Base-by-base conservation (phyloP, 805 yeast species). In the Kuraishia cidri region DNA sequence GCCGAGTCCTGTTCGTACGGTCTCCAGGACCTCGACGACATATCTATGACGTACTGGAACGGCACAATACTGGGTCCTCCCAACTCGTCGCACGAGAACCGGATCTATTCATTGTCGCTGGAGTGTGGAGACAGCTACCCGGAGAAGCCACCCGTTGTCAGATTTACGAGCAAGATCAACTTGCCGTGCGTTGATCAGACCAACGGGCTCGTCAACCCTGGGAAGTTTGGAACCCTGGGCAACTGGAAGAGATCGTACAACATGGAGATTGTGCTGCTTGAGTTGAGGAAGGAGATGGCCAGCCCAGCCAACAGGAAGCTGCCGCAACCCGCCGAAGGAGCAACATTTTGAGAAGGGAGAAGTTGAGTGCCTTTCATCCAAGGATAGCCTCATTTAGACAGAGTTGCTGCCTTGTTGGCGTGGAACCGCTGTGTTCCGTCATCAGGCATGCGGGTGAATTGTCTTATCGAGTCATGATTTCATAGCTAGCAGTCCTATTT, bases 11-110 rank as follows among this genome's bases (percentile, higher is more conserved):
- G 95, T 54, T 90, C 97, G 15, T 86, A 92, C 49, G 99, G 99
- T 0, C 69, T 92, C 30, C 77, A 85, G 16, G 90, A 85, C 47
- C 77, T 81, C 40, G 95, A 84, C 47, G 99, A 92, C 54, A 84
- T 88, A 44, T 65, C 87, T 32, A 85, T 92, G 94, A 82, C 95
- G 8, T 60, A 80, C 47, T 92, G 99, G 99, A 92, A 88, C 59
- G 98, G 97, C 9, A 92, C 99, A 22, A 90, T 92, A 33, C 64
- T 92, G 42, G 99, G 99, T 0, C 98, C 99, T 4, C 98, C 98
- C 23, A 56, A 53, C 36, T 53, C 68, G 41, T 74, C 73, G 18
- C 97, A 90, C 54, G 97, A 88, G 55, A 92, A 92, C 58, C 71
- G 98, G 51, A 92, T 92, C 41, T 92, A 92, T 56, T 79, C 85